A percentile compares a stretch with the other conserved stretches of the same genome.
Conservation (phyloP, 192 early-diverging fungal genomes). For the Coemansia sp. region DNA sequence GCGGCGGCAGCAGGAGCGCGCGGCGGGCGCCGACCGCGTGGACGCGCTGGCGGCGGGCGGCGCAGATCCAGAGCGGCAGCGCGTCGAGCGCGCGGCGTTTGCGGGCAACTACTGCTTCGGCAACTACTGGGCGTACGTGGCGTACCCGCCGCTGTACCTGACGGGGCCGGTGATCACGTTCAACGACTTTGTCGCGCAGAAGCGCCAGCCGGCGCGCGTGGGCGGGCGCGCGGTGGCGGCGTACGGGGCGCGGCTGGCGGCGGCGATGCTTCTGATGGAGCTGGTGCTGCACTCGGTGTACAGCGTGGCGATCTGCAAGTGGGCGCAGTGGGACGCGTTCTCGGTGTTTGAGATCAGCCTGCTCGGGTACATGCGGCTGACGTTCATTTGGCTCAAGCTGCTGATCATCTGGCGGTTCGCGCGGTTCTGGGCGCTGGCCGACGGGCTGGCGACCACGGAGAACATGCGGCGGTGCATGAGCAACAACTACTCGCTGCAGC, state of each 20-base stretch:
- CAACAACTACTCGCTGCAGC: slow-evolving; percentile 90
- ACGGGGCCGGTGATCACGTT: slow-evolving; percentile 94
- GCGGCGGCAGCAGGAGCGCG: slow-evolving; percentile 52
- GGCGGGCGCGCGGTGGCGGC: neutral
- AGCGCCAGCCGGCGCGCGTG: slow-evolving; percentile 54
- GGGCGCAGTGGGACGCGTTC: slow-evolving; percentile 79
- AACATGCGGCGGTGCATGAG: slow-evolving; percentile 97
- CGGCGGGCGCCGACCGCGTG: slow-evolving; percentile 7
- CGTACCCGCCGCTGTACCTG: slow-evolving; percentile 91
- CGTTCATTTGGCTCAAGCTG: slow-evolving; percentile 93
- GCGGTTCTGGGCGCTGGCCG: slow-evolving; percentile 90
- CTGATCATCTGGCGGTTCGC: slow-evolving; percentile 97
- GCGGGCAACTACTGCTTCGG: slow-evolving; percentile 68
- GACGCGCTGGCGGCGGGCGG: slow-evolving; percentile 6
- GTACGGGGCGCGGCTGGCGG: slow-evolving; percentile 71
- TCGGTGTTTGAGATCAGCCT: slow-evolving; percentile 75
- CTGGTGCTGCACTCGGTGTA: slow-evolving; percentile 80
- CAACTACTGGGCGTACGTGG: slow-evolving; percentile 73
- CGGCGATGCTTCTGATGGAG: slow-evolving; percentile 75
- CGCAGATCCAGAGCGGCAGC: slow-evolving; percentile 54
- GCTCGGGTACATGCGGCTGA: slow-evolving; percentile 85
- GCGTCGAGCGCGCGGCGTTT: slow-evolving; percentile 56
- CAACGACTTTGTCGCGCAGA: slow-evolving; percentile 86
- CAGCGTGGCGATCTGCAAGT: slow-evolving; percentile 86
- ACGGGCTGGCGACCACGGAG: slow-evolving; percentile 82